Base-by-base conservation (phyloP, 2,329 filamentous ascomycete genomes). In the Colletotrichum musae region DNA sequence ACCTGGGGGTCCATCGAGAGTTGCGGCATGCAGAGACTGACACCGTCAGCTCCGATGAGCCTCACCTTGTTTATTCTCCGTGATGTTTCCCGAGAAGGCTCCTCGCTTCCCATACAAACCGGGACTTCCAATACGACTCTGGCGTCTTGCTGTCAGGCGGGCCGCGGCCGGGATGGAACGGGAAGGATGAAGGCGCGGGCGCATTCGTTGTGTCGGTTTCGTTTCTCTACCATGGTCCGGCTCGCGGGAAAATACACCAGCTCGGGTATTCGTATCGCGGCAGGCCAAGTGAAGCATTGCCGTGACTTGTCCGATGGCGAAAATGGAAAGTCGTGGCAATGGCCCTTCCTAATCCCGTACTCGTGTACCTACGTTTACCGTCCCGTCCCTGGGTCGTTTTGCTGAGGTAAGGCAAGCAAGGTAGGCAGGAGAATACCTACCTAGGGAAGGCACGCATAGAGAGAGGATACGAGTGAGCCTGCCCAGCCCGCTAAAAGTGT, bases 31-130 rank as follows among this genome's bases (percentile, higher is more conserved):
- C 47, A 39, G 21, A 43, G 18, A 36, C 52, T 57, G 66, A 47
- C 54, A 66, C 7, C 41, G 43, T 52, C 45, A 47, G 57, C 43
- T 66, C 32, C 32, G 24, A 58, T 56, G 56, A 66, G 50, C 61
- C 50, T 58, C 51, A 52, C 56, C 24, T 52, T 51, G 16, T 54
- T 56, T 24, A 24, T 60, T 47, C 24, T 18, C 58, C 28, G 26
- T 28, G 32, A 12, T 26, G n/a, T 39, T 47, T 47, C 28, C n/a
- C 6, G 13, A 15, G 36, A 24, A 24, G 21, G 21, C 21, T 39
- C 39, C n/a, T 45, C 43, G 43, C 21, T 32, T 28, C 21, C 18
- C 47, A 16, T 15, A 13, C 18, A 45, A 51, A 41, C 54, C 43
- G 21, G 21, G 21, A 39, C 48, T 52, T 54, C 50, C 26, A 15